A percentile compares a stretch with the other conserved stretches of the same genome.
phyloP scores from a whole-genome alignment of 768 basidiomycete genomes.

The Mycena epipterygia region DNA sequence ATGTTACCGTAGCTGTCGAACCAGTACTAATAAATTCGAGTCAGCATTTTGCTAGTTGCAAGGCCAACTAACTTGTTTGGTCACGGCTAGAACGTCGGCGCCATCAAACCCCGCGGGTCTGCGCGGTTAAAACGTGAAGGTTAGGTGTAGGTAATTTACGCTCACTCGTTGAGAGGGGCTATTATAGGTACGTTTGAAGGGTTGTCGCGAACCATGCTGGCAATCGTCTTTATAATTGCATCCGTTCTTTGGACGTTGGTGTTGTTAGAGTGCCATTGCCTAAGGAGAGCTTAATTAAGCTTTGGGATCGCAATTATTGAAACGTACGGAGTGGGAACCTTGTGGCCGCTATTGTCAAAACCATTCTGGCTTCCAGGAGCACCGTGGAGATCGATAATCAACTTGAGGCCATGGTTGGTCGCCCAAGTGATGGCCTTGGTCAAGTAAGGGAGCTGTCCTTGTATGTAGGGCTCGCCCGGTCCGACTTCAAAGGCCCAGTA shows the following conservation, averaged over 20 bases:
- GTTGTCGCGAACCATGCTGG: conserved; percentile 68
- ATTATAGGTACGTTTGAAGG: conserved; percentile 73
- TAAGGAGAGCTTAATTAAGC: conserved; percentile 33
- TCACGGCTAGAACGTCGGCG: conserved; percentile 60
- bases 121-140: conserved; percentile 8
- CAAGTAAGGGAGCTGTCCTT: conserved; percentile 82
- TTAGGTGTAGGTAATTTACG: not conserved
- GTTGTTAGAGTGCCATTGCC: conserved; percentile 75
- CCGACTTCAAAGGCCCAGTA: conserved; percentile 92
- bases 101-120: conserved; percentile 84
- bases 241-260: conserved; percentile 79
- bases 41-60: not conserved
- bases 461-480: conserved; percentile 82
- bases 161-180: conserved; percentile 85
- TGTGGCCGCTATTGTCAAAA: conserved; percentile 87
- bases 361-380: conserved; percentile 90
- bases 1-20: conserved; percentile 81
- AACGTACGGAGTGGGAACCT: conserved; percentile 65
- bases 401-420: conserved; percentile 74
- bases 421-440: conserved; percentile 81
- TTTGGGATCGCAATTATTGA: not conserved
- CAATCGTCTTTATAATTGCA: conserved; percentile 72
- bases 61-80: conserved; percentile 53
- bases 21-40: conserved; percentile 68
- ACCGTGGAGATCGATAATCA: conserved; percentile 86